These are phyloP conservation scores for Durio zibethinus DNA, from an alignment of 345 rosid species.

Conservation along the genomic window DNA sequence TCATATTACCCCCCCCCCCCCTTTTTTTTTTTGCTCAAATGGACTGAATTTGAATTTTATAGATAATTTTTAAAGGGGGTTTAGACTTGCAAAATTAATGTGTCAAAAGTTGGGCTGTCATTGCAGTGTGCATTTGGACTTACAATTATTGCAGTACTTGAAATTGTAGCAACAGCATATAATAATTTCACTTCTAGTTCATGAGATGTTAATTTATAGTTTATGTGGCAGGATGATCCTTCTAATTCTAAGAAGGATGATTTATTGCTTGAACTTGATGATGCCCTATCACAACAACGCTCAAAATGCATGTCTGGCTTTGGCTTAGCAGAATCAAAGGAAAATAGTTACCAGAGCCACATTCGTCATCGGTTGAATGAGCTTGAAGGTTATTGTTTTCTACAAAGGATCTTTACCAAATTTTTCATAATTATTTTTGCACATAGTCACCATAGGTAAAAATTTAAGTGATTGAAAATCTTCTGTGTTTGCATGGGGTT, in stretches of 20 bases:
- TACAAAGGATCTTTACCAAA: slow-evolving; percentile 2
- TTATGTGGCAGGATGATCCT: slow-evolving; percentile 38
- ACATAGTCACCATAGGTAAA: background rate
- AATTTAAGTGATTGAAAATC: background rate
- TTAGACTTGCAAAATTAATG: background rate
- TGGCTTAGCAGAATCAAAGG: slow-evolving; percentile 46
- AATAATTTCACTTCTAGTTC: background rate
- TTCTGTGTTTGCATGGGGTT: background rate
- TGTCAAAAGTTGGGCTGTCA: background rate
- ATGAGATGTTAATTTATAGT: slow-evolving; percentile 16
- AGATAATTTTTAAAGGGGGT: background rate
- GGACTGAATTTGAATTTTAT: background rate
- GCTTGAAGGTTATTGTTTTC: slow-evolving; percentile 68
- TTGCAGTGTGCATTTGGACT: background rate
- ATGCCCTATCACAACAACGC: slow-evolving; percentile 69
- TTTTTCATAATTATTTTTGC: slow-evolving; percentile 2
- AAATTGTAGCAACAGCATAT: background rate
- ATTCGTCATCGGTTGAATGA: slow-evolving; percentile 67
- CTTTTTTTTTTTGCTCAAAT: background rate
- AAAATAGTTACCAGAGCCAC: slow-evolving; percentile 53
- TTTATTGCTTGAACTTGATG: slow-evolving; percentile 76
- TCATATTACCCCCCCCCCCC: background rate
- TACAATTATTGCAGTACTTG: background rate
- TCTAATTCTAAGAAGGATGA: slow-evolving; percentile 43
- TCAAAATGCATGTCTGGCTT: slow-evolving; percentile 51